Percentiles rank a stretch among this genome's conserved stretches.
Conservation (phyloP, 495 filamentous ascomycete species). For the Halenospora varia region DNA sequence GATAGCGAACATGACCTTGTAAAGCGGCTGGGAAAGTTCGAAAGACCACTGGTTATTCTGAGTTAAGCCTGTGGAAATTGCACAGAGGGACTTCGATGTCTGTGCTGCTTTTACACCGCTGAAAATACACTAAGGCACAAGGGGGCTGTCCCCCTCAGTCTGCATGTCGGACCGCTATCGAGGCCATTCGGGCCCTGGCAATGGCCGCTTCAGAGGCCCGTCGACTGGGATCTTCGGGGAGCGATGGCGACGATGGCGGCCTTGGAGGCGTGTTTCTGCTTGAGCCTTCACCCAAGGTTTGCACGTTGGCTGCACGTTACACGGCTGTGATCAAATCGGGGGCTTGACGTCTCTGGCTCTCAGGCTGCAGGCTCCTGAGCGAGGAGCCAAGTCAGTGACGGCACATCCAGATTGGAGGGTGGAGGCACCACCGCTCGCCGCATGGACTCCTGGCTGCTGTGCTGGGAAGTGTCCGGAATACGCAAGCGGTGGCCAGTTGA, state of each 20-base stretch:
- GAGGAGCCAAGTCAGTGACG: neutral
- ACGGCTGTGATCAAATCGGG: no score
- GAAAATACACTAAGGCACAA: neutral
- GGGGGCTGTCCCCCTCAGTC: neutral
- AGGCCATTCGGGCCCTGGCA: neutral
- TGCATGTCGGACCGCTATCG: neutral
- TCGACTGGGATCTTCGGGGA: neutral
- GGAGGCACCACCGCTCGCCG: neutral
- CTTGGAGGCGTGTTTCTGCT: slow-evolving; percentile 15
- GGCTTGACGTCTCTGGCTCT: neutral
- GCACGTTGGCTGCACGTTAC: no score
- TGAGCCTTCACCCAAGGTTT: neutral
- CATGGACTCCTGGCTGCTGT: neutral
- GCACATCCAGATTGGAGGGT: neutral
- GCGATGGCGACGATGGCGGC: neutral
- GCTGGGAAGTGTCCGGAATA: neutral
- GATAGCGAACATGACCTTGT: no score
- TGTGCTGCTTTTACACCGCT: neutral
- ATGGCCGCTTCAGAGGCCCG: neutral
- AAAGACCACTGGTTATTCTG: neutral
- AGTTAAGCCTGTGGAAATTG: neutral
- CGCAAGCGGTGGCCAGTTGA: no score
- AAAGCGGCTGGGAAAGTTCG: no score
- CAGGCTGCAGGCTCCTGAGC: slow-evolving; percentile 2
- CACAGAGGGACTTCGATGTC: neutral